Evolutionary conservation across 2,329 filamentous ascomycete species (phyloP), one percentile per base, ranked within the genome.

Genomic region (Aspergillus sergii): DNA sequence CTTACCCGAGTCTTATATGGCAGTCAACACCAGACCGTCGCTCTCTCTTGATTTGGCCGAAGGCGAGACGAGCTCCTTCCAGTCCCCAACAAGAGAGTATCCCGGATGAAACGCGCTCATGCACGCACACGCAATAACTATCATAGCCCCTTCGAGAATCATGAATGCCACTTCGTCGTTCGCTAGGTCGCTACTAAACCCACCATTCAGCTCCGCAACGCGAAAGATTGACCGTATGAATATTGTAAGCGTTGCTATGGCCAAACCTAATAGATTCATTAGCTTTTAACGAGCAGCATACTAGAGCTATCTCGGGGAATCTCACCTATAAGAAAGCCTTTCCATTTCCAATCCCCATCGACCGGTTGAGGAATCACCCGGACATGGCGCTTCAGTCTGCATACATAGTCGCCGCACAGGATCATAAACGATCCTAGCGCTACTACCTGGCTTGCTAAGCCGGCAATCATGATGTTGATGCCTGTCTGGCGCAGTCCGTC

Each of bases 401-500:
- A 30, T 6, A 53, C 32, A 41, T 48, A 45, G 5, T 88, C 84
- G 60, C 73, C 36, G 12, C 80, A 81, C 36, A 86, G 77, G 28
- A 69, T 30, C 56, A 85, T 82, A 79, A 90, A 91, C 61, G 83
- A 72, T 48, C 81, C 66, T 41, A 89, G 79, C 6, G 85, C 87
- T 63, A 83, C 75, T 50, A 89, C 88, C 69, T 91, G 88, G 72
- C 85, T 86, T 21, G 81, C 74, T 0, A 90, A 82, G 36, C 89
- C 89, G 5, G 86, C 86, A n/a, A 91, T 81, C 83, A 88, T 88
- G 76, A 90, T 84, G 71, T 89, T 79, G 65, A 85, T 82, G n/a
- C 87, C 88, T 0, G 71, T 45, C 0, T 45, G 41, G n/a, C 41
- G 41, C 7, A 45, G n/a, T 45, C 41, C 41, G n/a, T 67, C 1